These are phyloP conservation scores for Cercis canadensis DNA, from an alignment of 306 rosid species.

Conservation along the genomic window DNA sequence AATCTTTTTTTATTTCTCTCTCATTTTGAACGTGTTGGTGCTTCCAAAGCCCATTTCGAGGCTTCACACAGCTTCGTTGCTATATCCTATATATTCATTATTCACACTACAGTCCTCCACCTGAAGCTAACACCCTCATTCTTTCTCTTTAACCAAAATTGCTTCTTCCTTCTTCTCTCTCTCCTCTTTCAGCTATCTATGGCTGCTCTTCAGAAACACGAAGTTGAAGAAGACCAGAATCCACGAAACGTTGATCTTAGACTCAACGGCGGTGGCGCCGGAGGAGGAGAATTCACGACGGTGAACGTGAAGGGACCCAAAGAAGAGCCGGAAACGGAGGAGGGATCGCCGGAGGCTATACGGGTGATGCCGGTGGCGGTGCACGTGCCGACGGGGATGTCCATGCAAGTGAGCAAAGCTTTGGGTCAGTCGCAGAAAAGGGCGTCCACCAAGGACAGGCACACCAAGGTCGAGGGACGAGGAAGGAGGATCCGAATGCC, in stretches of 20 bases:
- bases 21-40: not conserved
- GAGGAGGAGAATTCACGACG: not conserved
- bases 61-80: not conserved
- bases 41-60: not conserved
- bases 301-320: slow-evolving; percentile 44
- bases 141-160: not conserved
- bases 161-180: not conserved
- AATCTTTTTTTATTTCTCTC: too few relatives aligned
- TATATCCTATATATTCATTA: too few relatives aligned
- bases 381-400: slow-evolving; percentile 37
- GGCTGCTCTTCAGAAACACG: slow-evolving; percentile 36
- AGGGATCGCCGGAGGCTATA: slow-evolving; percentile 15
- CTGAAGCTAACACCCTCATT: not conserved
- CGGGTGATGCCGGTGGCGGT: slow-evolving; percentile 45
- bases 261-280: slow-evolving; percentile 25
- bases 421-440: slow-evolving; percentile 41
- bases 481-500: slow-evolving; percentile 97
- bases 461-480: slow-evolving; percentile 82
- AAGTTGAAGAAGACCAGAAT: slow-evolving; percentile 24
- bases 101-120: too few relatives aligned
- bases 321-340: slow-evolving; percentile 53
- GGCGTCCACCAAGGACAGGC: slow-evolving; percentile 78
- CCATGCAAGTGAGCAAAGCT: slow-evolving; percentile 5
- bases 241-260: slow-evolving; percentile 36
- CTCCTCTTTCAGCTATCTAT: slow-evolving; percentile 19